Evolutionary conservation across 345 rosid species (phyloP).

Genomic region (Rhodamnia rubescens): DNA sequence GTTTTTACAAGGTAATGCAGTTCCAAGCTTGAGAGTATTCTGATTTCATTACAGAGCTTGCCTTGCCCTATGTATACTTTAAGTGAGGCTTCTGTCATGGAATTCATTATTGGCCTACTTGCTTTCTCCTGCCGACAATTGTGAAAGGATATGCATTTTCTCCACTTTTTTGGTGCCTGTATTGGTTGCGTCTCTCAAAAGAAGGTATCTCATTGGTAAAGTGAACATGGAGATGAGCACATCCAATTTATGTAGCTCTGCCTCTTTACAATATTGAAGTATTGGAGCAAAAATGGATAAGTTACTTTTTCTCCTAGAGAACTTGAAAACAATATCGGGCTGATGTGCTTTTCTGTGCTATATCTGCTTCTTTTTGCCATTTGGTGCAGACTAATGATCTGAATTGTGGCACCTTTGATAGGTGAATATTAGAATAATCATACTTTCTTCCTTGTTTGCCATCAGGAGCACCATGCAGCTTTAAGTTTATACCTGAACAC

Average conservation of each 20-base stretch:
- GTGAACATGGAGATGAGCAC: background rate
- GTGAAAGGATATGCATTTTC: background rate
- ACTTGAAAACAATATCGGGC: background rate
- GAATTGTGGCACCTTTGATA: background rate
- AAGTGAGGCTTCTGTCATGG: background rate
- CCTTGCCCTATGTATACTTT: background rate
- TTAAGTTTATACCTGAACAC: background rate
- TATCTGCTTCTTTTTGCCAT: background rate
- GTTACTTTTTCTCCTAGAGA: background rate
- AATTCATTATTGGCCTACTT: background rate
- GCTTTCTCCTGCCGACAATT: background rate
- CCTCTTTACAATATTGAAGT: background rate
- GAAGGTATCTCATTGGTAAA: background rate
- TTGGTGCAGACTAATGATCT: background rate
- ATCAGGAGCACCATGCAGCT: background rate
- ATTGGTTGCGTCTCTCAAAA: background rate
- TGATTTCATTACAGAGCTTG: background rate
- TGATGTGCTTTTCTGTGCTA: background rate
- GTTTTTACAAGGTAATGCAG: slow-evolving; percentile 77
- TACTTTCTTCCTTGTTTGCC: background rate
- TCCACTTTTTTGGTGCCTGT: background rate
- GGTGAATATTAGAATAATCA: background rate
- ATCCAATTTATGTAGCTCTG: background rate
- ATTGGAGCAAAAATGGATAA: background rate
- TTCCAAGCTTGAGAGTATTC: background rate